A percentile compares a stretch with the other conserved stretches of the same genome.
Conservation (phyloP, 176 grass and related monocot genomes). For the Poa pratensis region DNA sequence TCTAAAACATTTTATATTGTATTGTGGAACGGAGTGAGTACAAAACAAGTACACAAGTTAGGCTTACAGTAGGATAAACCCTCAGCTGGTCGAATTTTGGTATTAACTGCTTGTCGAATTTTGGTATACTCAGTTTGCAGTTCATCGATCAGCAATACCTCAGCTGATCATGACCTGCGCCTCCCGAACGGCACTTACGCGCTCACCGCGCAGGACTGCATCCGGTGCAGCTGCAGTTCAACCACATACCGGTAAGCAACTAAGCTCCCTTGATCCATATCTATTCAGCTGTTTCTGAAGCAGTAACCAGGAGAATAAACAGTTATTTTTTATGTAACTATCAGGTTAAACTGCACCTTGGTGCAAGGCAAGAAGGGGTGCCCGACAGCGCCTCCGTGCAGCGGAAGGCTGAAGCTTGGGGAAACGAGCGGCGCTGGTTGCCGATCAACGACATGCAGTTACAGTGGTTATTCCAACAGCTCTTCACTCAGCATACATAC, state of each 20-base stretch:
- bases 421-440: constrained; percentile 24
- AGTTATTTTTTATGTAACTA: not conserved
- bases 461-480: constrained; percentile 57
- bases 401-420: constrained; percentile 49
- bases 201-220: constrained; percentile 53
- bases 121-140: constrained; percentile 52
- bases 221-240: constrained; percentile 70
- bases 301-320: not conserved
- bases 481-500: constrained; percentile 40
- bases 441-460: constrained; percentile 44
- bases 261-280: constrained; percentile 31
- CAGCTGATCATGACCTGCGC: constrained; percentile 51
- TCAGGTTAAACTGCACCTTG: constrained; percentile 57
- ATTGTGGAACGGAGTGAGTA: no score
- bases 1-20: no score
- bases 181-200: constrained; percentile 52
- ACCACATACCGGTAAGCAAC: constrained; percentile 54
- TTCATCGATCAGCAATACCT: constrained; percentile 59
- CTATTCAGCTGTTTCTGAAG: not conserved
- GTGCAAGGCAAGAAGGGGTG: constrained; percentile 5
- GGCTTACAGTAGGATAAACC: not conserved
- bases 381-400: constrained; percentile 14
- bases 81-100: no score
- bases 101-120: constrained; percentile 21
- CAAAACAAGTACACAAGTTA: no score